These are phyloP conservation scores for Poa pratensis DNA, from an alignment of 176 grass and related monocot genomes.

Conservation along the genomic window DNA sequence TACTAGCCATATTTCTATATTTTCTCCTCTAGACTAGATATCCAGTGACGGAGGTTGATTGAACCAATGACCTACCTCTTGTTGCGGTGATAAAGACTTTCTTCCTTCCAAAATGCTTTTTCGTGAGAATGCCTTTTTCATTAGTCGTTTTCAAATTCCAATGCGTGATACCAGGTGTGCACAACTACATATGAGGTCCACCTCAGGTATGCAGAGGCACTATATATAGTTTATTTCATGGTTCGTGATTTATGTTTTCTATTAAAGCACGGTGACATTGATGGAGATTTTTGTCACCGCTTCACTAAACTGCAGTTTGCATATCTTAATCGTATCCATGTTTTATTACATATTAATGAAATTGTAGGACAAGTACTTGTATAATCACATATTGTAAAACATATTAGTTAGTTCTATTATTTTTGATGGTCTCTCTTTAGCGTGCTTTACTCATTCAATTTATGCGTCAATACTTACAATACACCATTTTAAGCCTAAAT, in stretches of 20 bases:
- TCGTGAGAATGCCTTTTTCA: not conserved
- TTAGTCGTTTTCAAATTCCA: constrained; percentile 29
- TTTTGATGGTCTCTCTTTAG: no score
- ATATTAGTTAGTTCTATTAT: not conserved
- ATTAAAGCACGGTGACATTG: no score
- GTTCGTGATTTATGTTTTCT: not conserved
- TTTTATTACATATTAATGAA: not conserved
- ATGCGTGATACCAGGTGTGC: constrained; percentile 16
- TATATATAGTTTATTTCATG: constrained; percentile 18
- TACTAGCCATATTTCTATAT: not conserved
- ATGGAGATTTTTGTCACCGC: not conserved
- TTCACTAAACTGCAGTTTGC: not conserved
- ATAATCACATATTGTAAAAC: not conserved
- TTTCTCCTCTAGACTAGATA: not conserved
- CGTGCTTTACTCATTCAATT: no score
- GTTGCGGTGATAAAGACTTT: constrained; percentile 43
- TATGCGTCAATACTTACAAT: no score
- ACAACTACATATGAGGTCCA: constrained; percentile 28
- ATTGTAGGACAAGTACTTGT: not conserved
- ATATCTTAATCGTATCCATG: not conserved
- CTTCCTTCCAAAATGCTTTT: constrained; percentile 33
- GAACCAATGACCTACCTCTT: constrained; percentile 49
- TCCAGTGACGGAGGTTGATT: constrained; percentile 44
- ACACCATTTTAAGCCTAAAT: no score
- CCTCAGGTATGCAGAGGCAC: constrained; percentile 9